Conservation (phyloP, 345 rosid species). For the Melaleuca quinquenervia region DNA sequence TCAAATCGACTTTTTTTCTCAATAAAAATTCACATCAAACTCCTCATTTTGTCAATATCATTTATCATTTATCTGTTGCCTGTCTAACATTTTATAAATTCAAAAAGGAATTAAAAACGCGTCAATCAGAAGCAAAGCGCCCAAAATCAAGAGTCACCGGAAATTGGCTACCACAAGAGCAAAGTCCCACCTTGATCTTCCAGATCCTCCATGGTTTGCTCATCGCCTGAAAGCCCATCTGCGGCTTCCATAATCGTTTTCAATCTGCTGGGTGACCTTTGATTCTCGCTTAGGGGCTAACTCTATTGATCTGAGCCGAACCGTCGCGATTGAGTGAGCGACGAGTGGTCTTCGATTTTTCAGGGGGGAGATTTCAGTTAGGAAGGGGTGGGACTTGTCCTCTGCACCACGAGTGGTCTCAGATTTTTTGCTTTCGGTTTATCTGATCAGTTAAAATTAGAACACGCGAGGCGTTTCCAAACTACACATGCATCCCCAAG, state of each 20-base stretch:
- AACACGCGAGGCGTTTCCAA: fast-evolving
- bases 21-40: background rate
- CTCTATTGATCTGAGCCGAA: background rate
- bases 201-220: background rate
- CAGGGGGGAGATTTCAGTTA: too few relatives aligned
- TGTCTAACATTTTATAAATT: background rate
- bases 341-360: background rate
- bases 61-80: background rate
- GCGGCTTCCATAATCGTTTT: background rate
- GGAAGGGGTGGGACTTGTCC: background rate
- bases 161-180: background rate
- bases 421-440: background rate
- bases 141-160: background rate
- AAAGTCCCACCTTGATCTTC: background rate
- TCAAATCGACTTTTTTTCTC: background rate
- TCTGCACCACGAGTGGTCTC: background rate
- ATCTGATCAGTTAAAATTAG: too few relatives aligned
- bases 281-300: background rate
- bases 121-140: background rate
- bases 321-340: background rate
- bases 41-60: background rate
- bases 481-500: background rate
- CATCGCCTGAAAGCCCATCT: background rate
- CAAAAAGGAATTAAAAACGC: background rate
- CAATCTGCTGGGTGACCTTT: background rate